Evolutionary conservation across 2,329 filamentous ascomycete species (phyloP), one percentile per base, ranked within the genome.

Genomic region (Whalleya microplaca): DNA sequence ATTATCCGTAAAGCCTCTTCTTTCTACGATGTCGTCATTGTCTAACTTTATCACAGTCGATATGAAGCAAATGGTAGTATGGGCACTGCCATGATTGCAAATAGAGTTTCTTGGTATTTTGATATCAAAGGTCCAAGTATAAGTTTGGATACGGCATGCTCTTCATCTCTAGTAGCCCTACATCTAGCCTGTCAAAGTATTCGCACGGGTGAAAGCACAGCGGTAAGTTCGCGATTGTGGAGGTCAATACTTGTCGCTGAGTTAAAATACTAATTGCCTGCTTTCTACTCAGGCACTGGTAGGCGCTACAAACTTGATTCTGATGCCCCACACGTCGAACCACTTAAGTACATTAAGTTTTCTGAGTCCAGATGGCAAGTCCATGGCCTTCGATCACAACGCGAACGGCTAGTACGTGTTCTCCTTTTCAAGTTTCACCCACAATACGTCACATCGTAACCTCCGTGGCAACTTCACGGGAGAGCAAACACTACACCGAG

Each of bases 101-200:
- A 76, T 48, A 66, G 74, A 45, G 59, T 76, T 19, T 74, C 71
- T 2, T 75, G 73, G 61, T 72, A 68, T 55, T 76, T 73, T 49
- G 69, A 77, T 50, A 64, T 78, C 41, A 66, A 65, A 42, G 75
- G 76, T 7, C 71, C 75, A 2, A 73, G 71, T 51, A 66, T 78
- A 57, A 75, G 72, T n/a, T 59, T 79, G 32, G 75, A 78, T 46
- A 78, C 76, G 3, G 77, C 73, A 7, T 79, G 77, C 58, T 78
- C 75, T 1, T 71, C 70, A 18, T 71, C 70, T 19, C 63, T 78
- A 10, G 70, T 73, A 4, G 74, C 72, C 1, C 64, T 78, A 19
- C 72, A 78, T 48, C 55, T 72, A 20, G 77, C 75, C 8, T 72
- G 71, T 53, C 73, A 74, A 44, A 70, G 71, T 10, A 64, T 78